phyloP scores from a whole-genome alignment of 106 monocot species.

The Triglochin maritima region DNA sequence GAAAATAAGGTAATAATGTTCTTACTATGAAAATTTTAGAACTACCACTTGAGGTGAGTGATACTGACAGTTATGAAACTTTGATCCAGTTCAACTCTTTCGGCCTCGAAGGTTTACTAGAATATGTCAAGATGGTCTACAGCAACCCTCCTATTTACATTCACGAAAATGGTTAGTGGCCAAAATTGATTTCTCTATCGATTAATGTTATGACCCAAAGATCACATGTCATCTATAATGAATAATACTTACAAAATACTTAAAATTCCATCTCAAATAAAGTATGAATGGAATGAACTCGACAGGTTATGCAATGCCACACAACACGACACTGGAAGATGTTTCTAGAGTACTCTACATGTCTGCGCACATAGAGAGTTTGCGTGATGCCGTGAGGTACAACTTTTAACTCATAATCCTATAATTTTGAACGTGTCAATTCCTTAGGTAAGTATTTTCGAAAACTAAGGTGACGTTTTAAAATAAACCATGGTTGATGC shows the following conservation, averaged over 20 bases:
- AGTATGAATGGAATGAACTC: background rate
- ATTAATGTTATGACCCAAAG: background rate
- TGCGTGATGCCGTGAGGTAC: conserved; percentile 12
- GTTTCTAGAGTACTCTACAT: conserved; percentile 6
- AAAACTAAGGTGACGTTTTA: too few species aligned
- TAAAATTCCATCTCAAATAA: background rate
- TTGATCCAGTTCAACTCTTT: background rate
- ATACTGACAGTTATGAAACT: background rate
- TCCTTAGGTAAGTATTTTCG: too few species aligned
- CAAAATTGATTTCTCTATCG: background rate
- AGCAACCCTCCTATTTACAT: conserved; percentile 11
- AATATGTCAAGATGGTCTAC: conserved; percentile 9
- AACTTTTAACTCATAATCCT: background rate
- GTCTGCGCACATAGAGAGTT: background rate
- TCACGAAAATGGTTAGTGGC: conserved; percentile 15
- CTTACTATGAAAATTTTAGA: background rate
- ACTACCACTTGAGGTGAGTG: background rate
- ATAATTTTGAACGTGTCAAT: too few species aligned
- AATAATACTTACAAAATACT: background rate
- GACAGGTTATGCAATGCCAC: conserved; percentile 5
- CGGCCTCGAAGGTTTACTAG: conserved; percentile 6
- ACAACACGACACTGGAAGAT: conserved; percentile 8
- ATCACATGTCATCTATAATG: too few species aligned
- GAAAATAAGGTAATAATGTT: background rate
- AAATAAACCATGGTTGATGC: too few species aligned